Evolutionary conservation across 1,284 basidiomycete species (phyloP).

Genomic region (Pseudozyma thailandica): DNA sequence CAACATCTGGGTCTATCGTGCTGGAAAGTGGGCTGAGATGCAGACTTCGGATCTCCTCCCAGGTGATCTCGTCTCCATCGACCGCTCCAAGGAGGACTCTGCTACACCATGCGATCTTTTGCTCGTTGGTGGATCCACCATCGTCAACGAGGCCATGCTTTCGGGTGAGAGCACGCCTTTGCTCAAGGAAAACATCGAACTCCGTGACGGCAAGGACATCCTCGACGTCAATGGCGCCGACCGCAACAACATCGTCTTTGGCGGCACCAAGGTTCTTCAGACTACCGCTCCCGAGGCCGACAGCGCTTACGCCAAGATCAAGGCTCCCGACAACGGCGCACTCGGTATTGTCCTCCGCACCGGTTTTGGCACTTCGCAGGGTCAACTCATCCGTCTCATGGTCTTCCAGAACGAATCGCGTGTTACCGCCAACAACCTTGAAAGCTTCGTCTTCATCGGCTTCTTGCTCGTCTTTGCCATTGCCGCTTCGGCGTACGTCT

Average conservation of each 20-base stretch:
- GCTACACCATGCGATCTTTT: slow-evolving; percentile 64
- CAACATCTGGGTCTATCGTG: slow-evolving; percentile 62
- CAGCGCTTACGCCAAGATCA: slow-evolving; percentile 42
- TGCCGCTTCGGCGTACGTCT: slow-evolving; percentile 65
- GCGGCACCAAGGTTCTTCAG: slow-evolving; percentile 67
- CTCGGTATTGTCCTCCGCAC: slow-evolving; percentile 64
- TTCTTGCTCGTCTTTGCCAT: slow-evolving; percentile 67
- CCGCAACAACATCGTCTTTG: slow-evolving; percentile 67
- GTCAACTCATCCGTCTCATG: slow-evolving; percentile 67
- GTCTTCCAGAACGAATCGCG: slow-evolving; percentile 67
- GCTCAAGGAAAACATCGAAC: slow-evolving; percentile 66
- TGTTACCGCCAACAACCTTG: slow-evolving; percentile 66
- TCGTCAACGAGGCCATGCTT: slow-evolving; percentile 68
- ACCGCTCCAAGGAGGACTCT: slow-evolving; percentile 66
- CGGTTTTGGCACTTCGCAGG: slow-evolving; percentile 67
- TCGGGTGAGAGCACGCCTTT: slow-evolving; percentile 67
- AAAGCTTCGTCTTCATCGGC: slow-evolving; percentile 67
- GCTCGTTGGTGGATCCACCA: slow-evolving; percentile 59
- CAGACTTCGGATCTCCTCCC: slow-evolving; percentile 62
- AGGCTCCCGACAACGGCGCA: slow-evolving; percentile 64
- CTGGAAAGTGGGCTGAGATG: slow-evolving; percentile 59
- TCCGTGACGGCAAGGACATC: slow-evolving; percentile 59
- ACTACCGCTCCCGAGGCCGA: slow-evolving; percentile 58
- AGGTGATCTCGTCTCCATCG: slow-evolving; percentile 65
- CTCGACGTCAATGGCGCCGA: slow-evolving; percentile 65